phyloP scores from a whole-genome alignment of 2,329 filamentous ascomycete genomes.

The Cladosporium halotolerans region DNA sequence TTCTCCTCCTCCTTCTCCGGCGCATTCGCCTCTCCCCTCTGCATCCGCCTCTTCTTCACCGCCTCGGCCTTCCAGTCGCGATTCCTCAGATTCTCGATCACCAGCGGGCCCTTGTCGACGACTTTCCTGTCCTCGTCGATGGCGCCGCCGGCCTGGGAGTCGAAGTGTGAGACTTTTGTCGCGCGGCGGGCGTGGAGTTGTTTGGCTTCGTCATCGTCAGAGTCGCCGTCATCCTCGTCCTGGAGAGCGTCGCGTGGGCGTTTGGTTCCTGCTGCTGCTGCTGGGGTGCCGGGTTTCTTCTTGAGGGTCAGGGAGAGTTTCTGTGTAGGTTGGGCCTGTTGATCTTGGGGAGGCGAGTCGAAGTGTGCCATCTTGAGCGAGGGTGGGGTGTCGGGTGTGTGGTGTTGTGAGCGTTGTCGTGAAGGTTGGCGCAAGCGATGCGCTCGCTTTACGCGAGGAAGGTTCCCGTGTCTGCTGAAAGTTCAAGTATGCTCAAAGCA shows the following conservation, averaged over 20 bases:
- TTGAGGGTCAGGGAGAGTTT: conserved; percentile 16
- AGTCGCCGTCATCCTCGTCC: conserved; percentile 44
- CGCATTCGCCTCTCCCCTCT: conserved; percentile 32
- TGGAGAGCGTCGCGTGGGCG: conserved; percentile 35
- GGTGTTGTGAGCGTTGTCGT: no score
- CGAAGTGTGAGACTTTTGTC: conserved; percentile 51
- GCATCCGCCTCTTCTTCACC: conserved; percentile 37
- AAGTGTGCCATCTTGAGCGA: no score
- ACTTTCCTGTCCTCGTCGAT: conserved; percentile 34
- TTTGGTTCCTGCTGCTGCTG: conserved; percentile 34
- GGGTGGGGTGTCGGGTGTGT: no score
- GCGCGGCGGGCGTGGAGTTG: conserved; percentile 17
- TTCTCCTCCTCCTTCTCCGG: conserved; percentile 15
- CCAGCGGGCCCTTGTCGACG: conserved; percentile 39
- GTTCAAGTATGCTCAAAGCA: no score
- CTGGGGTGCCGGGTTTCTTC: conserved; percentile 20
- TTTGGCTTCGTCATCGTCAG: conserved; percentile 30
- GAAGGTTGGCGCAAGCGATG: no score
- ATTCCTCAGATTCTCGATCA: conserved; percentile 56
- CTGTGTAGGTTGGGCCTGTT: no score
- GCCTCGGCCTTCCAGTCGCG: conserved; percentile 56
- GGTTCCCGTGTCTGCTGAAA: no score
- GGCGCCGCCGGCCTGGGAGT: conserved; percentile 46
- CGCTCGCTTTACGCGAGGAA: no score
- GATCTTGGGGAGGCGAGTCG: no score